phyloP scores from a whole-genome alignment of 139 green algal genomes.

The Chlamydomonas sphaeroides region DNA sequence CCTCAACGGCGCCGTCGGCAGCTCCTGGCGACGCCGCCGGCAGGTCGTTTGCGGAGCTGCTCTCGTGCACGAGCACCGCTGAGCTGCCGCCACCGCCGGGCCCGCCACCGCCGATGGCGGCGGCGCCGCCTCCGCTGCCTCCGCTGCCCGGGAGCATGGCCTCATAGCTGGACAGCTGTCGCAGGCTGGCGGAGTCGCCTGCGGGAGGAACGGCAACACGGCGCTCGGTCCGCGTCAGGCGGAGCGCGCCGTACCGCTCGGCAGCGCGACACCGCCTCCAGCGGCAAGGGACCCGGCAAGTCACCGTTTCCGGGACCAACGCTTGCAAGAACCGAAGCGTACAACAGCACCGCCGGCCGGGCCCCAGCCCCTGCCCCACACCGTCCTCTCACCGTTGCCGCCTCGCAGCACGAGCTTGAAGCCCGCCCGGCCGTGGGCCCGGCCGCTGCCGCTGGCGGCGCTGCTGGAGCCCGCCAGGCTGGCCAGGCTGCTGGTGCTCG shows the following conservation, averaged over 20 bases:
- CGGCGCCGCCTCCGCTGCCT: no score
- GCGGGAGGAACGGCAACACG: no score
- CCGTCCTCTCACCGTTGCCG: slow-evolving; percentile 13
- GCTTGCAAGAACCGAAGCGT: background rate
- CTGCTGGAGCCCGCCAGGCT: background rate
- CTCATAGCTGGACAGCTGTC: slow-evolving; percentile 19
- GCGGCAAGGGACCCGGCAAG: no score
- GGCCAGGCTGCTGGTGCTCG: slow-evolving; percentile 1
- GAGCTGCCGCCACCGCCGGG: no score
- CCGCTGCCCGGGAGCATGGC: slow-evolving; percentile 7
- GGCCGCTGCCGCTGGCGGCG: background rate
- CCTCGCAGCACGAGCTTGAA: slow-evolving; percentile 37
- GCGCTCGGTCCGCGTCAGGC: no score
- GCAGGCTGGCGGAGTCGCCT: slow-evolving; percentile 14
- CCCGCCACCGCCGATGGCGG: no score
- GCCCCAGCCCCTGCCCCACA: background rate
- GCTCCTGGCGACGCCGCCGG: no score
- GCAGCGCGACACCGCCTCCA: no score
- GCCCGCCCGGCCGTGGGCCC: slow-evolving; percentile 8
- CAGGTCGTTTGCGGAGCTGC: background rate
- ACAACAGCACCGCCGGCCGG: background rate
- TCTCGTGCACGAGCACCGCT: background rate
- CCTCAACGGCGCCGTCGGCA: no score
- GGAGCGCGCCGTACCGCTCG: no score
- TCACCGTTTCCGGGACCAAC: no score